Conservation (phyloP, 192 early-diverging fungal genomes). For the Phlyctochytrium bullatum region DNA sequence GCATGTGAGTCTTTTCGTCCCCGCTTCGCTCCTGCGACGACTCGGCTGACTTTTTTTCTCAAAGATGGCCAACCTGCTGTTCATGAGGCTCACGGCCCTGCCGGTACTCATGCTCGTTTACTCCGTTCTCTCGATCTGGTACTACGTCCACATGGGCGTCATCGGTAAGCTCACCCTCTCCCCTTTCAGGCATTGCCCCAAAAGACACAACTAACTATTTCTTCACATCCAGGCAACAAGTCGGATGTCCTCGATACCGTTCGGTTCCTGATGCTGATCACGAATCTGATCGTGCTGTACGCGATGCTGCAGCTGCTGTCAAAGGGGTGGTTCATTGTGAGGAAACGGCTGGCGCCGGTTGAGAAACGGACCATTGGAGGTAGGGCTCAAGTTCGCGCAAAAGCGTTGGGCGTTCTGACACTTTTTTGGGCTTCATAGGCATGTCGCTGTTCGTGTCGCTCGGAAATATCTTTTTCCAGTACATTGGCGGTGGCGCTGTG, state of each 20-base stretch:
- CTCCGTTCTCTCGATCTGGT: too few species aligned
- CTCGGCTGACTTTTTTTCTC: too few species aligned
- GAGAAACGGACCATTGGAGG: slow-evolving; percentile 6
- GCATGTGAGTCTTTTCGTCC: too few species aligned
- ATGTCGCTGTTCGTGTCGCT: not conserved
- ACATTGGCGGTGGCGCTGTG: not conserved
- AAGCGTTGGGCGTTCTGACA: too few species aligned
- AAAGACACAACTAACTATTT: not conserved
- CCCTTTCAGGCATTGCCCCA: not conserved
- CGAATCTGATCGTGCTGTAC: not conserved
- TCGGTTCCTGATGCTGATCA: not conserved
- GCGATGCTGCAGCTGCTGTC: not conserved
- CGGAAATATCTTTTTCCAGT: slow-evolving; percentile 2
- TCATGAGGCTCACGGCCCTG: not conserved
- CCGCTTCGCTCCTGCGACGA: too few species aligned
- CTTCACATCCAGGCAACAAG: not conserved
- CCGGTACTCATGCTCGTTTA: not conserved
- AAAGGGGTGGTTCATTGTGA: slow-evolving; percentile 1
- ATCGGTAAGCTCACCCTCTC: not conserved
- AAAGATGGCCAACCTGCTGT: not conserved
- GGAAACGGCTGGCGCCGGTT: not conserved
- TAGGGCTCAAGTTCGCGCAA: too few species aligned
- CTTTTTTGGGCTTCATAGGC: not conserved
- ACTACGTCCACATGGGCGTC: too few species aligned
- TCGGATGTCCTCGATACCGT: not conserved